A percentile compares a stretch with the other conserved stretches of the same genome.
These are phyloP conservation scores for Geotrichum ghanense DNA, from an alignment of 805 yeast species.

Conservation along the genomic window DNA sequence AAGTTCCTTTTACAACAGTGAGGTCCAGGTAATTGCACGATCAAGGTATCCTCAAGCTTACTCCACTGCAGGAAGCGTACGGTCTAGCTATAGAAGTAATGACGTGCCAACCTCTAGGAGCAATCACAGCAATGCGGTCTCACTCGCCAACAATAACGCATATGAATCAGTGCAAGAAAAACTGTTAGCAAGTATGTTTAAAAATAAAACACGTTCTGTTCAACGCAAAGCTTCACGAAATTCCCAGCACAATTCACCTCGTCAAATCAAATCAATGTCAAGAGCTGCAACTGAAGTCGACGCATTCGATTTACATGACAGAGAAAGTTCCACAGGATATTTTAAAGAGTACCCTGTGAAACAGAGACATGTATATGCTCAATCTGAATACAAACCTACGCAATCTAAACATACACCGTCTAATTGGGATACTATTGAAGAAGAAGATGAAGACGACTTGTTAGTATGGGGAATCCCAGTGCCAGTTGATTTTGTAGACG, in stretches of 20 bases:
- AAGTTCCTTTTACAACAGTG: background rate
- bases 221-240: background rate
- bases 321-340: background rate
- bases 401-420: background rate
- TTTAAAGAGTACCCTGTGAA: background rate
- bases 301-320: background rate
- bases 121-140: no score
- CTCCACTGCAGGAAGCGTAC: background rate
- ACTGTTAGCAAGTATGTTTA: background rate
- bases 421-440: background rate
- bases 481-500: background rate
- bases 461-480: constrained; percentile 1
- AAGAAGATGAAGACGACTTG: background rate
- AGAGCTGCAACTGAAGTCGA: background rate
- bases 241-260: no score
- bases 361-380: background rate
- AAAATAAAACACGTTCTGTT: background rate
- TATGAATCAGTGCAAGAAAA: background rate
- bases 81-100: background rate
- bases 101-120: no score
- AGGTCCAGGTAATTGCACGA: background rate
- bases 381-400: background rate
- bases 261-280: background rate
- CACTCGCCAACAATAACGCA: no score
- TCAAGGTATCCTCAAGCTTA: background rate